These are phyloP conservation scores for Tolypocladium capitatum DNA, from an alignment of 2,329 filamentous ascomycete genomes.

Conservation along the genomic window DNA sequence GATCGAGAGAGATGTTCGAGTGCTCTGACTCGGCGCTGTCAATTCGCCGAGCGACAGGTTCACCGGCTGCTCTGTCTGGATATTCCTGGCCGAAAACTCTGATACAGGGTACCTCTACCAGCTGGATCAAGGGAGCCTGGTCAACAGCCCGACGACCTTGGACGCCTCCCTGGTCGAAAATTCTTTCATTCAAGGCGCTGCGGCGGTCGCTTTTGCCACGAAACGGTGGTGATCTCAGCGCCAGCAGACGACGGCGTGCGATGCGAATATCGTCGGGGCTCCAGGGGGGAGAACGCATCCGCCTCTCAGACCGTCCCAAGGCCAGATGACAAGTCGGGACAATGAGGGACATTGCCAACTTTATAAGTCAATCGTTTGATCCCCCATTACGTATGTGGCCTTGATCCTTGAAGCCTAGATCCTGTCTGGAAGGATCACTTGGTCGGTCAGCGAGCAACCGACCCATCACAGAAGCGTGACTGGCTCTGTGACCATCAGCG, in stretches of 20 bases:
- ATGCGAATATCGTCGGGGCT: neutral
- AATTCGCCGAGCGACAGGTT: neutral
- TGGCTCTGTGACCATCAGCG: neutral
- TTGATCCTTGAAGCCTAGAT: neutral
- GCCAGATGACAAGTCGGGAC: neutral
- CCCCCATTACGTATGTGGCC: neutral
- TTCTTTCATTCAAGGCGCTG: neutral
- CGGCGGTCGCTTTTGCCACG: neutral
- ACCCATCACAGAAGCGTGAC: neutral
- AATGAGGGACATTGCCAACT: neutral
- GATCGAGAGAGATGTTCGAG: neutral
- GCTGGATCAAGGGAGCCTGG: neutral
- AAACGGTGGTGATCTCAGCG: neutral
- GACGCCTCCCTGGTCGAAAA: neutral
- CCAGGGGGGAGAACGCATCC: no score
- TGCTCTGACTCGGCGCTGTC: neutral
- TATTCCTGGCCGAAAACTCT: neutral
- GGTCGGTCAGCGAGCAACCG: neutral
- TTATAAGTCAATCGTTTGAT: neutral
- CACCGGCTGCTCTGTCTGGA: neutral
- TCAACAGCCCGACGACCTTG: neutral
- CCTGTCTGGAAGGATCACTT: no score
- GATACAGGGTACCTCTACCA: neutral
- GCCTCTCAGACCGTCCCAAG: no score
- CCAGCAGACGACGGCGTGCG: neutral